Evolutionary conservation across 352 stramenopile genomes (phyloP).

Genomic region (Globisporangium nunn): DNA sequence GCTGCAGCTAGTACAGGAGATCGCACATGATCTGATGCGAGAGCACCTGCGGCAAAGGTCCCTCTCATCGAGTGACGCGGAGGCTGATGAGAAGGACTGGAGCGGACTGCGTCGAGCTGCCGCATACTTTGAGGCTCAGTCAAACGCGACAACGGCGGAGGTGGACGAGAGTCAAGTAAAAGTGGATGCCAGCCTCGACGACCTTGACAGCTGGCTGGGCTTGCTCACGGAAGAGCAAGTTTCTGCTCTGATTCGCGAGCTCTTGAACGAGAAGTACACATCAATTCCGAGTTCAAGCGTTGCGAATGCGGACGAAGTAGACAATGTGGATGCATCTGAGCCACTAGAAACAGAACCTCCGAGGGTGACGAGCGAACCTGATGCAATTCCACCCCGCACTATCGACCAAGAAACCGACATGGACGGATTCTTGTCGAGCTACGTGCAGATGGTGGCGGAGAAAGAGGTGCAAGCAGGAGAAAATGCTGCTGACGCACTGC

Average conservation of each 20-base stretch:
- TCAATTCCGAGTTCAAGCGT: neutral
- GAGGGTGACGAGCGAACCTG: neutral
- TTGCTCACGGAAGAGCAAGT: slow-evolving; percentile 49
- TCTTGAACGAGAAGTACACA: slow-evolving; percentile 25
- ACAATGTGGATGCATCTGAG: neutral
- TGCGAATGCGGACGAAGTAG: neutral
- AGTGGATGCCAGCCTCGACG: neutral
- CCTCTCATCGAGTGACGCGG: neutral
- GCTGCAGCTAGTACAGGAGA: slow-evolving; percentile 19
- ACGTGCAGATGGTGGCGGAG: slow-evolving; percentile 10
- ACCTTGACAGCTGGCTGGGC: slow-evolving; percentile 20
- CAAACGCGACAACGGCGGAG: neutral
- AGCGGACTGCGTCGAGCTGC: slow-evolving; percentile 30
- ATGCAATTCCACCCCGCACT: neutral
- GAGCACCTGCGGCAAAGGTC: slow-evolving; percentile 13
- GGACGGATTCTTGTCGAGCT: slow-evolving; percentile 11
- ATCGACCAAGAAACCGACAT: slow-evolving; percentile 26
- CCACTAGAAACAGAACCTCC: neutral
- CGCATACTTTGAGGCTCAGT: slow-evolving; percentile 24
- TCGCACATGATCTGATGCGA: slow-evolving; percentile 30
- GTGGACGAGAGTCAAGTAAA: neutral
- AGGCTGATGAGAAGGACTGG: slow-evolving; percentile 10
- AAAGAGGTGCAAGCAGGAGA: slow-evolving; percentile 22
- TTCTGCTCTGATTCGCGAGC: slow-evolving; percentile 26
- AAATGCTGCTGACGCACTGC: neutral